Base-by-base conservation (phyloP, 306 rosid genomes). In the Adenanthera pavonina region DNA sequence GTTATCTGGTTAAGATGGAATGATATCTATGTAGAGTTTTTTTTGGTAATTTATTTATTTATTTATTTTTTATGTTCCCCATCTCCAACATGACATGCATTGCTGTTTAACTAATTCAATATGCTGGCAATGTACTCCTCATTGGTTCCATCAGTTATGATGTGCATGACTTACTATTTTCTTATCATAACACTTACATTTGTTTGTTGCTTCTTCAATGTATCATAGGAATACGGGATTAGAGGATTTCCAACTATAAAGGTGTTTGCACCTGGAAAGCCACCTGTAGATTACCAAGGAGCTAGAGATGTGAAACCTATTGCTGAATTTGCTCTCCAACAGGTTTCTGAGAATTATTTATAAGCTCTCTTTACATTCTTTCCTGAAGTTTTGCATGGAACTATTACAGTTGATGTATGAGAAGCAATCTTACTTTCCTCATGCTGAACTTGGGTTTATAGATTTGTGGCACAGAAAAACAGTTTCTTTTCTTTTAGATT, bases 231-330 rank as follows among this genome's bases (percentile, higher is more conserved):
- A 85, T 94, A 96, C 79, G 98, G 97, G 49, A 96, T 96, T 69
- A 80, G 70, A 84, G 99, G 98, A 84, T 96, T 91, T 85, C 99
- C 99, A 34, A 94, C 97, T 49, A 92, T 96, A 80, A 96, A 92
- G 84, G 98, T 96, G 48, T 96, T 96, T 90, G 83, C 65, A 8
- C 97, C 98, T 72, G 98, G 99, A 82, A 90, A 92, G 79, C 84
- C 97, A 72, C 99, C 98, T 0, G 89, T 84, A 25, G 97, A 94
- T 87, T 93, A 96, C 84, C 97, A 90, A 89, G 99, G 99, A 80
- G 97, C 94, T 8, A 91, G 99, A 85, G 99, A 96, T 69, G 95
- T 87, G 84, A 94, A 96, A 69, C 91, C 98, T 83, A 86, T 96
- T 54, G 97, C 95, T 57, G 97, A 96, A 86, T 94, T 89, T 81